Percentiles rank a stretch among this genome's conserved stretches.
phyloP scores from a whole-genome alignment of 371 early-diverging fungal genomes.

The Batkoa obscura region DNA sequence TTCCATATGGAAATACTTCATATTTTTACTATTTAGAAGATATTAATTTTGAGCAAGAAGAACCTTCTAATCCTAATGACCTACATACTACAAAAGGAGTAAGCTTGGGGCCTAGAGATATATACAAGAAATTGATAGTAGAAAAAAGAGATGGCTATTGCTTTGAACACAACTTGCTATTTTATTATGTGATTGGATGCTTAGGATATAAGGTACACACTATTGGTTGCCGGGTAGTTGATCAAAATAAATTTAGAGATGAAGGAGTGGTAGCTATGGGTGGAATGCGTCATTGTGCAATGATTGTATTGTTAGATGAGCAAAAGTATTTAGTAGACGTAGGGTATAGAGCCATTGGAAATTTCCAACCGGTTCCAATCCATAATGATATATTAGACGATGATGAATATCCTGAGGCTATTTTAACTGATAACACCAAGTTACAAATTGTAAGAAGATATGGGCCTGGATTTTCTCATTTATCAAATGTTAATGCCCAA shows the following conservation, averaged over 20 bases:
- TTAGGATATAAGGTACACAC: neutral
- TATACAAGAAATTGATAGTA: neutral
- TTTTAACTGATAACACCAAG: neutral
- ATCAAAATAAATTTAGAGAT: neutral
- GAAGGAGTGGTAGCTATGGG: neutral
- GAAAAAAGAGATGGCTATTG: slow-evolving; percentile 4
- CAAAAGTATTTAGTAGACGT: neutral
- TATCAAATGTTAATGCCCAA: neutral
- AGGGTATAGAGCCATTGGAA: neutral
- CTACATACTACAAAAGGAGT: neutral
- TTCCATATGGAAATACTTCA: neutral
- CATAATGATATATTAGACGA: neutral
- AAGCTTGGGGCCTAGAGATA: neutral
- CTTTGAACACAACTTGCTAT: neutral
- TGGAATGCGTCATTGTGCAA: neutral
- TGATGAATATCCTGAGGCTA: neutral
- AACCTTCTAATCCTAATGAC: neutral
- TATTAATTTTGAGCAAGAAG: too few species aligned
- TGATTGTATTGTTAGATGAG: neutral
- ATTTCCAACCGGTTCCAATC: neutral
- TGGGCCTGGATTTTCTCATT: neutral
- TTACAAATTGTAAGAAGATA: neutral
- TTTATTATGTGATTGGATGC: neutral
- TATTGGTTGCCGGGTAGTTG: neutral
- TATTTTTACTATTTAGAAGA: neutral